Conservation (phyloP, 176 grass and related monocot species). For the Oryza longistaminata region DNA sequence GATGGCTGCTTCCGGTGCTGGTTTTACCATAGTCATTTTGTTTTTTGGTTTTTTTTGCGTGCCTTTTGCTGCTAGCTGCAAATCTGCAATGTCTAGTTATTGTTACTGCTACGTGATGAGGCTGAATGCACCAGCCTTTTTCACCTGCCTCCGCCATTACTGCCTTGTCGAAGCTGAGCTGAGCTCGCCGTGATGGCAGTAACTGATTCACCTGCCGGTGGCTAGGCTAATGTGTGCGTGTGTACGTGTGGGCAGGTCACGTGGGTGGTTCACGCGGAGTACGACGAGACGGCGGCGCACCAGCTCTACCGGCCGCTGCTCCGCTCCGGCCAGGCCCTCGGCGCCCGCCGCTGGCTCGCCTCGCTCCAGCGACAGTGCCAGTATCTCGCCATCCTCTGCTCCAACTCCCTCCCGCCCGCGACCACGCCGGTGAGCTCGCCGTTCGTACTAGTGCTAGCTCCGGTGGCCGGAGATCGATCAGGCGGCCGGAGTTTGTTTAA, state of each 20-base stretch:
- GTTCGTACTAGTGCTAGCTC: too few relatives aligned
- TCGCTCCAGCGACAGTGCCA: conserved; percentile 72
- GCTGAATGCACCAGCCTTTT: background rate
- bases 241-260: conserved; percentile 47
- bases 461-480: too few relatives aligned
- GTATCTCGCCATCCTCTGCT: conserved; percentile 66
- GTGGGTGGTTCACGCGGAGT: conserved; percentile 77
- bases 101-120: background rate
- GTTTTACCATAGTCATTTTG: background rate
- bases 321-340: conserved; percentile 66
- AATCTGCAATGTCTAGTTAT: background rate
- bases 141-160: conserved; percentile 47
- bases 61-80: conserved; percentile 9
- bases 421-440: conserved; percentile 46
- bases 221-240: background rate
- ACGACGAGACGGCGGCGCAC: conserved; percentile 62
- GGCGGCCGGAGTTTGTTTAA: background rate
- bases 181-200: background rate
- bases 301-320: conserved; percentile 66
- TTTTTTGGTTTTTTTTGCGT: background rate
- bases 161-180: conserved; percentile 37
- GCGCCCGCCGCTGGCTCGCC: conserved; percentile 67
- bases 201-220: background rate
- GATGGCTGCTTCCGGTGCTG: background rate
- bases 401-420: conserved; percentile 44